phyloP scores from a whole-genome alignment of 257 asterid species.

The Linaria vulgaris region DNA sequence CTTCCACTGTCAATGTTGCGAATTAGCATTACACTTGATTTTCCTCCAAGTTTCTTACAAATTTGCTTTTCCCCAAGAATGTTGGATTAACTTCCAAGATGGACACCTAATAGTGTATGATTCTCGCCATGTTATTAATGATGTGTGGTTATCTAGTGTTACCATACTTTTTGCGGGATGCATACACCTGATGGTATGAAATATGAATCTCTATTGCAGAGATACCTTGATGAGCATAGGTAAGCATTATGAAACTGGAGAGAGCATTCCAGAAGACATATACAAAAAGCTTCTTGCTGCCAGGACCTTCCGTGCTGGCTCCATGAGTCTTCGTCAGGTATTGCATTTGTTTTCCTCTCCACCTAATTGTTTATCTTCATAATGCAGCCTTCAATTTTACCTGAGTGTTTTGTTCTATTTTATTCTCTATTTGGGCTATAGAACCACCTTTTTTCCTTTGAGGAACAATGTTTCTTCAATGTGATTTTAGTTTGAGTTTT shows the following conservation, averaged over 20 bases:
- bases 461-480: no score
- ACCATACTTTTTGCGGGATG: conserved; percentile 4
- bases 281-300: conserved; percentile 97
- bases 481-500: no score
- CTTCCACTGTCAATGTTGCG: no score
- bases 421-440: no score
- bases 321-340: conserved; percentile 94
- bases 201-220: conserved; percentile 49
- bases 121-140: background rate
- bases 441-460: no score
- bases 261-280: conserved; percentile 83
- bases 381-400: background rate
- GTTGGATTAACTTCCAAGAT: background rate
- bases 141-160: conserved; percentile 13
- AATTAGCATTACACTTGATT: background rate
- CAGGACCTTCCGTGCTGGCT: conserved; percentile 96
- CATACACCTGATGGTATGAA: no score
- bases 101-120: conserved; percentile 2
- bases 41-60: background rate
- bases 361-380: background rate
- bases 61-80: background rate
- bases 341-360: conserved; percentile 12
- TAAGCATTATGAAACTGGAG: conserved; percentile 96
- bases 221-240: conserved; percentile 96
- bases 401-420: background rate